Evolutionary conservation across 1,284 basidiomycete genomes (phyloP).

Genomic region (Trichosporon faecale): DNA sequence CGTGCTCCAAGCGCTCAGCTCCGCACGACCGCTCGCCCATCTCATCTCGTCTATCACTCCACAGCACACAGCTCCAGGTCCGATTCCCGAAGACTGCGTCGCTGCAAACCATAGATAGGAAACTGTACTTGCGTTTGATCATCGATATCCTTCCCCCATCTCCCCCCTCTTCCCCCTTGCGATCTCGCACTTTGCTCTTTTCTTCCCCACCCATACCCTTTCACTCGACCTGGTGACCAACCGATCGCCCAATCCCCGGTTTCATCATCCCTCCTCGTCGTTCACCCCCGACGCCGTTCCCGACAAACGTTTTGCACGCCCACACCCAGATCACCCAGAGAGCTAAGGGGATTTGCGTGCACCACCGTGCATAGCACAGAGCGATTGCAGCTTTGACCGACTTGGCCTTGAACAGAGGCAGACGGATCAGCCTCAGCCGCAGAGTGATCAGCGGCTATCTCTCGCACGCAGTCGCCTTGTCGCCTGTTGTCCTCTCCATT

Average conservation of each 20-base stretch:
- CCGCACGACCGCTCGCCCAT: not conserved
- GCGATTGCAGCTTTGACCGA: not conserved
- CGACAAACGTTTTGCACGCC: not conserved
- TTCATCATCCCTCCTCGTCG: not conserved
- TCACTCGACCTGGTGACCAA: not conserved
- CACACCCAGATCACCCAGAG: not conserved
- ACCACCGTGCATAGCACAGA: slow-evolving; percentile 3
- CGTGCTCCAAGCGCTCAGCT: not conserved
- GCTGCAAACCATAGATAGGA: not conserved
- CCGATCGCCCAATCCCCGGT: not conserved
- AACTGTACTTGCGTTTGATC: not conserved
- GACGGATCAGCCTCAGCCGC: not conserved
- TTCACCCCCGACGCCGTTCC: slow-evolving; percentile 1
- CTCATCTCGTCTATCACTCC: not conserved
- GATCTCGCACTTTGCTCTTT: not conserved
- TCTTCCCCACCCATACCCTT: not conserved
- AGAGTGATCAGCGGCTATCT: not conserved
- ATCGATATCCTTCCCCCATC: not conserved
- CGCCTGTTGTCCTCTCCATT: not conserved
- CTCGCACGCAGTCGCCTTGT: not conserved
- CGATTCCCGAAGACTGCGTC: slow-evolving; percentile 1
- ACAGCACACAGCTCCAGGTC: not conserved
- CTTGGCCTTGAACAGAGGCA: not conserved
- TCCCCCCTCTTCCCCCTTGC: not conserved
- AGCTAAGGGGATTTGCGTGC: not conserved